Evolutionary conservation across 495 filamentous ascomycete species (phyloP), one percentile per base, ranked within the genome.

Genomic region (Friedmanniomyces endolithicus): DNA sequence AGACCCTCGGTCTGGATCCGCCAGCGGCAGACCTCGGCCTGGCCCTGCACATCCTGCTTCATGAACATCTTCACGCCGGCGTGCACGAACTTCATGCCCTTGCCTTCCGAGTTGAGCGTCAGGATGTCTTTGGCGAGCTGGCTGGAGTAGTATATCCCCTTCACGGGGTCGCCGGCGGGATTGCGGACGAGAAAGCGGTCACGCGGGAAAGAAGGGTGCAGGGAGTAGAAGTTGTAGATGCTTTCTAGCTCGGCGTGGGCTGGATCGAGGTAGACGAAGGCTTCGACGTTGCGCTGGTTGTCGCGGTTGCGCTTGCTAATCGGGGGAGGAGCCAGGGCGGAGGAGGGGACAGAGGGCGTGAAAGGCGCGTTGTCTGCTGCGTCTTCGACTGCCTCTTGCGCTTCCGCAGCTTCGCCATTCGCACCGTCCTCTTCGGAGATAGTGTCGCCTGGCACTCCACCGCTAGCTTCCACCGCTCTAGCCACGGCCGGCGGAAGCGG

Each of bases 41-140:
- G 79, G 24, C 79, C 83, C 60, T 95, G 90, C 0, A 86, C 85
- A 62, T 97, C 90, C 64, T 98, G 92, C 71, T 90, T 92, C 69
- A 97, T 87, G 68, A 95, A 97, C 82, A 96, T 95, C 72, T 94
- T 94, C 25, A 98, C 87, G 56, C 92, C 92, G 55, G 85, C 89
- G 69, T 98, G 92, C 37, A 97, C 84, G 65, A 98, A 96, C 69
- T 88, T 94, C 69, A 97, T 82, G 24, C 89, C 88, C 14, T 82
- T 82, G 23, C 85, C 85, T 67, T 95, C 88, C 1, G 46, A 2
- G 66, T 97, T 98, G 50, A 78, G 69, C 8, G 70, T 72, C 1
- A 98, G 76, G 50, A 98, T 94, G 57, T 87, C 82, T 14, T 85
- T 82, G 0, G 86, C 85, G 11, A 96, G 75, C n/a, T 79, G 74